Percentiles rank a stretch among this genome's conserved stretches.
Evolutionary conservation across 441 rosid genomes (phyloP).

Genomic region (Adansonia grandidieri): DNA sequence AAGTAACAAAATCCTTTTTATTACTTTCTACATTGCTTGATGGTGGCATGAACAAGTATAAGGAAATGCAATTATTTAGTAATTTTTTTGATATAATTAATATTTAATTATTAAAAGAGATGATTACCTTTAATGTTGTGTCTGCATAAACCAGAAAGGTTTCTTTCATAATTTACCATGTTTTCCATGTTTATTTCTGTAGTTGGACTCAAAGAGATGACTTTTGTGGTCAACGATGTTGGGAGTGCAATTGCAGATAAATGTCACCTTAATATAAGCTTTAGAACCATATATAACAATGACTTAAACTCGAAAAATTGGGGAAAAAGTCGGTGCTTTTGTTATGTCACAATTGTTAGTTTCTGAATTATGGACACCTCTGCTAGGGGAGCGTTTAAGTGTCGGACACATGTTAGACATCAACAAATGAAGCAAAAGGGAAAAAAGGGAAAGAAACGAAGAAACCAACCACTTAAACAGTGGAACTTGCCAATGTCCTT

Average conservation of each 20-base stretch:
- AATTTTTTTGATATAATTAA: background rate
- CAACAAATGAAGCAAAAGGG: too few relatives aligned
- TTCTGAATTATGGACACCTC: too few relatives aligned
- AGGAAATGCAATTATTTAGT: background rate
- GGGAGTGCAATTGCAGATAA: constrained; percentile 19
- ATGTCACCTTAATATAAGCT: constrained; percentile 8
- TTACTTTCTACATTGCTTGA: background rate
- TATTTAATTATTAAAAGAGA: too few relatives aligned
- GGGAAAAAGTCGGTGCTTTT: constrained; percentile 18
- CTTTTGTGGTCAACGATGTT: constrained; percentile 21
- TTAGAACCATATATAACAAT: constrained; percentile 8
- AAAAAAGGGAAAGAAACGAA: too few relatives aligned
- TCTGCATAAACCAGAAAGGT: constrained; percentile 34
- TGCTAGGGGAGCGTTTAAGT: too few relatives aligned
- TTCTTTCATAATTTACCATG: constrained; percentile 27
- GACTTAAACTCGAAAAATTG: constrained; percentile 12
- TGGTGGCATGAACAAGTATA: background rate
- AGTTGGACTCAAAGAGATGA: constrained; percentile 17
- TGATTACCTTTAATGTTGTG: too few relatives aligned
- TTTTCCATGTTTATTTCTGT: constrained; percentile 32
- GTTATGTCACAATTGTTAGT: background rate
- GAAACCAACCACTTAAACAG: too few relatives aligned
- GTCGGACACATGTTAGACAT: too few relatives aligned
- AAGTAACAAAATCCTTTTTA: background rate
- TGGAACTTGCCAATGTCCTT: too few relatives aligned